Percentiles rank a stretch among this genome's conserved stretches.
Conservation (phyloP, 495 filamentous ascomycete species). For the Copromyces sp. region DNA sequence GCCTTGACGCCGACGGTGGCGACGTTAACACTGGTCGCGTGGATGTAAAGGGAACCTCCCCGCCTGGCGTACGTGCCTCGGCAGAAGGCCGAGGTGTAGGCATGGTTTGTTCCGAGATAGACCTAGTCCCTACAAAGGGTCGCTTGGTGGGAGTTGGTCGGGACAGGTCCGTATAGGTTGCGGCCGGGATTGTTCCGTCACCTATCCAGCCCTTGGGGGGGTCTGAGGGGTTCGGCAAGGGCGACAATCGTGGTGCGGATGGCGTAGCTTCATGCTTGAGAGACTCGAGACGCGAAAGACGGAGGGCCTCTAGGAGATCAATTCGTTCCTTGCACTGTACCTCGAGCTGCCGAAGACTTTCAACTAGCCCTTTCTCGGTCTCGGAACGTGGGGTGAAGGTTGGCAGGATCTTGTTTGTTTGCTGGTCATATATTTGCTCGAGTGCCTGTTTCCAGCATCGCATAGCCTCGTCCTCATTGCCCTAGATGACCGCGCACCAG, state of each 20-base stretch:
- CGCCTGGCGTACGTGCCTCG: conserved; percentile 1
- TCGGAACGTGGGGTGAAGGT: conserved; percentile 67
- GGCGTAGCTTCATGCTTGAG: conserved; percentile 17
- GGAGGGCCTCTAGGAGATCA: conserved; percentile 74
- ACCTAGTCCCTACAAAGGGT: conserved; percentile 40
- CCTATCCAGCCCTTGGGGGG: conserved; percentile 52
- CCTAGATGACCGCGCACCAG: conserved; percentile 39
- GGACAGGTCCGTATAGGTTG: conserved; percentile 66
- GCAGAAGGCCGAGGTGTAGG: conserved; percentile 8
- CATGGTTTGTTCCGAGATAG: conserved; percentile 40
- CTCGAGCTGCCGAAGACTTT: conserved; percentile 73
- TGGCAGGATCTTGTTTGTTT: conserved; percentile 60
- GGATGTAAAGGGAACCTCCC: not conserved
- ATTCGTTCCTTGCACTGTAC: conserved; percentile 90
- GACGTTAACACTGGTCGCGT: not conserved
- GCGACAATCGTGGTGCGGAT: not conserved
- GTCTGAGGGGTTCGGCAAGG: not conserved
- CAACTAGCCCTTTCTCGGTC: conserved; percentile 73
- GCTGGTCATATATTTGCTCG: conserved; percentile 82
- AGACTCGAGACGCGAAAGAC: conserved; percentile 59
- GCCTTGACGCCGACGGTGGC: conserved; percentile 8
- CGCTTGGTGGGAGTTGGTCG: conserved; percentile 56
- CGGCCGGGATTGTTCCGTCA: conserved; percentile 67
- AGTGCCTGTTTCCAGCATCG: conserved; percentile 86
- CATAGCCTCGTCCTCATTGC: conserved; percentile 86